Base-by-base conservation (phyloP, 2,329 filamentous ascomycete genomes). In the Colletotrichum melonis region DNA sequence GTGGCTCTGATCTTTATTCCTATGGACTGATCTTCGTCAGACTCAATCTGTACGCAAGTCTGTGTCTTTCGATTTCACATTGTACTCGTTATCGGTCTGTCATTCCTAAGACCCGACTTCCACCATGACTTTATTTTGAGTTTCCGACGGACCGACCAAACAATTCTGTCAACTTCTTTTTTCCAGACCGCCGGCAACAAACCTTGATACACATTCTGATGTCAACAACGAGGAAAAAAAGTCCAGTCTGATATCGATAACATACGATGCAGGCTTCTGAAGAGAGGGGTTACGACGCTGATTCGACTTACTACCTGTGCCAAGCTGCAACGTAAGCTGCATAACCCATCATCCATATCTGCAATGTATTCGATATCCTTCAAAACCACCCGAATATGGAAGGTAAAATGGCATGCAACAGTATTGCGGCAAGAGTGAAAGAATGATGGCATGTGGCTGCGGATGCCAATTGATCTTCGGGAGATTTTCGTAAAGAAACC, bases 251-350 rank as follows among this genome's bases (percentile, higher is more conserved):
- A 63, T 35, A 26, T 57, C 63, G 62, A 57, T 16, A 72, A 72
- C 69, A 30, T 72, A 63, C 69, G 69, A 72, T 72, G 49, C 11
- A 11, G 3, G n/a, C 35, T 56, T 19, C 32, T n/a, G n/a, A 35
- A 26, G 16, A 16, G 60, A 8, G 38, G 5, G 19, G 4, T 9
- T n/a, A 22, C 2, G 19, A 49, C 42, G 42, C 42, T 9, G 16
- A 49, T n/a, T 49, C 19, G 7, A 49, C 42, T 49, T 8, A 49
- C 42, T 49, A n/a, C 7, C 3, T 42, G 38, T 42, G 38, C 38
- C 16, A 42, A 42, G 38, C 38, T 42, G 14, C 38, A 42, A 19
- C 0, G 16, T 19, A 42, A 42, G 38, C 14, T 42, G 38, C 38
- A 8, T 5, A 38, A 1, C 19, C 42, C 19, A 46, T 46, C 42